Base-by-base conservation (phyloP, 768 basidiomycete genomes). In the Xanthoconium purpureum region DNA sequence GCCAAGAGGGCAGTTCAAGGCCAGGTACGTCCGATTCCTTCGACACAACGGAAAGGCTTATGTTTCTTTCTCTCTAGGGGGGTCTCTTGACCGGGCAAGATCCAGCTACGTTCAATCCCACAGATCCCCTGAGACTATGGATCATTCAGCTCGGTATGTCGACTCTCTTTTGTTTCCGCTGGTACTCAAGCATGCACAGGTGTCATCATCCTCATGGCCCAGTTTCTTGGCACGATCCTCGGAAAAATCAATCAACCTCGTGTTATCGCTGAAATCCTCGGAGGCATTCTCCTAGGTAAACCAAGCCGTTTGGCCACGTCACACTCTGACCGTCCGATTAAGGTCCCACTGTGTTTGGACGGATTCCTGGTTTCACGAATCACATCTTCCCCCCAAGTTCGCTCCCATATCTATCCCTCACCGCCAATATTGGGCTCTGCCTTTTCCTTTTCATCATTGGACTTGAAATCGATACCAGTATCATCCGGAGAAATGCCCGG, bases 391-490 rank as follows among this genome's bases (percentile, higher is more conserved):
- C 96, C 0, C 0, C 72, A 0, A 71, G 68, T 0, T 94, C 93
- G 0, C 63, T 81, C 5, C 77, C 94, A 0, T 96, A 84, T 70
- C 84, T 98, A 35, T 86, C 84, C 38, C 86, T 98, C 36, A 86
- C 89, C 28, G 91, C 96, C n/a, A 93, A 89, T 66, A 89, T 99
- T 60, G 96, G 91, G 1, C 80, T 92, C 8, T 87, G 86, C 59
- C 82, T 94, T 45, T 94, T 92, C 75, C 82, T 98, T 12, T 98
- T 98, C 76, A 83, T 98, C 57, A 88, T 98, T 36, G 96, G 96
- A 1, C 84, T 96, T 18, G 91, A 93, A 74, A 94, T 97, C 55
- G 96, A 98, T 60, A 75, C 82, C 0, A 75, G 77, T 4, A 76
- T 97, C 56, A 88, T 98, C 71, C 86, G 80, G 64, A 84, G 88